Evolutionary conservation across 1,284 basidiomycete genomes (phyloP), one percentile per base, ranked within the genome.

Genomic region (Microbotryum silenes-acaulis): DNA sequence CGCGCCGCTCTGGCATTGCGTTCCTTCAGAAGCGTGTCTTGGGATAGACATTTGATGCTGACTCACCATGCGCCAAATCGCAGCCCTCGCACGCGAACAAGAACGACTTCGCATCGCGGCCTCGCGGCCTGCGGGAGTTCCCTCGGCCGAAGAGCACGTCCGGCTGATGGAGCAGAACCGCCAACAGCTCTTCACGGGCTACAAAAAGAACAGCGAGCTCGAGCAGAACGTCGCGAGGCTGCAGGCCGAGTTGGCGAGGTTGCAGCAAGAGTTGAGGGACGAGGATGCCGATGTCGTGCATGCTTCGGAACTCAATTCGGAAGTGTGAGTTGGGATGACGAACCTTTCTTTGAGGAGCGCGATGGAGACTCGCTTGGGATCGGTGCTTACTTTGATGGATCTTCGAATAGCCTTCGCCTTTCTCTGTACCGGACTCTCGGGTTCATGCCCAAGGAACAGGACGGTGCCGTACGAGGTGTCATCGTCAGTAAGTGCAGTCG

Each of bases 371-470:
- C 16, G 23, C 12, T 47, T 44, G 14, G 7, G 21, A 18, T 16
- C 45, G 10, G 12, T 45, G 47, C 47, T 57, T 29, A 57, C 23
- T 8, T 14, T 16, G 46, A 33, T 27, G 2, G 16, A 20, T n/a
- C 48, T 10, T 16, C 6, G 21, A 16, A 21, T 57, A 69, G 64
- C 0, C 58, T 69, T 0, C 57, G 62, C 14, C 48, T 67, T 33
- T 67, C 66, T 50, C 42, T 69, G 44, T 69, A 64, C 52, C 60
- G 65, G 21, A 61, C 65, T 29, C 45, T 67, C 46, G 67, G 67
- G 9, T 69, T 69, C 65, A 65, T 62, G 2, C 67, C 67, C 1
- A 29, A 64, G 37, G 60, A 66, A 27, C 57, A 66, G n/a, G 48
- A 59, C 44, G 67, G 66, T 29, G 42, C 54, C 25, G 60, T 56